Base-by-base conservation (phyloP, 202 grass and related monocot species). In the Sporobolus alterniflorus region DNA sequence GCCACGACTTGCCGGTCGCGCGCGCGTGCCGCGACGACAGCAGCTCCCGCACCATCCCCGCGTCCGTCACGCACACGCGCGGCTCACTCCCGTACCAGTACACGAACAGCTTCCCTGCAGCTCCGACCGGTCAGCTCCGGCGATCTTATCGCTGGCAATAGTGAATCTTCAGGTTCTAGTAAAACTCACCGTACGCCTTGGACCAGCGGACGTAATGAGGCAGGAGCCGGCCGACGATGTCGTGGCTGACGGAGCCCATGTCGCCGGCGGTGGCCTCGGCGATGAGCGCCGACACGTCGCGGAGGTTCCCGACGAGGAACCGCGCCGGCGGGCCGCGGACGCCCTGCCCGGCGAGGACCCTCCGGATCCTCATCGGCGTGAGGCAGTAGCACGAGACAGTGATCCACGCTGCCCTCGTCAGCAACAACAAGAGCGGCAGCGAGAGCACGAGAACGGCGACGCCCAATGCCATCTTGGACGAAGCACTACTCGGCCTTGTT, bases 21-120 rank as follows among this genome's bases (percentile, higher is more conserved):
- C 91, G 96, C 42, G 90, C 96, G 43, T 88, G 92, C 79, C 86
- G 80, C 9, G 96, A 96, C 59, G 96, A 98, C 60, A 98, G 91
- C 24, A 98, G 76, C 84, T 98, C 96, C 7, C 89, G 92, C 67
- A 96, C 94, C 93, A 96, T 94, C 67, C 85, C 87, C 8, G 89
- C 89, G 50, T 98, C 93, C 39, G 84, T 94, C 78, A 98, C 56
- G 89, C 96, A 98, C 82, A 98, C 60, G 74, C 96, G 83, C 9
- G 96, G 89, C 89, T 98, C 96, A 32, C 90, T 90, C 17, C 93
- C 93, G 50, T 98, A 98, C 73, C 82, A 98, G 82, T 98, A 98
- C 42, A 96, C 83, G 77, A 98, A 98, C n/a, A 52, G 21, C 73
- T 78, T 87, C 42, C 96, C 95, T 98, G 89, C 50, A 39, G n/a